These are phyloP conservation scores for Cladosporium sp. DNA, from an alignment of 2,329 filamentous ascomycete genomes.

Conservation along the genomic window DNA sequence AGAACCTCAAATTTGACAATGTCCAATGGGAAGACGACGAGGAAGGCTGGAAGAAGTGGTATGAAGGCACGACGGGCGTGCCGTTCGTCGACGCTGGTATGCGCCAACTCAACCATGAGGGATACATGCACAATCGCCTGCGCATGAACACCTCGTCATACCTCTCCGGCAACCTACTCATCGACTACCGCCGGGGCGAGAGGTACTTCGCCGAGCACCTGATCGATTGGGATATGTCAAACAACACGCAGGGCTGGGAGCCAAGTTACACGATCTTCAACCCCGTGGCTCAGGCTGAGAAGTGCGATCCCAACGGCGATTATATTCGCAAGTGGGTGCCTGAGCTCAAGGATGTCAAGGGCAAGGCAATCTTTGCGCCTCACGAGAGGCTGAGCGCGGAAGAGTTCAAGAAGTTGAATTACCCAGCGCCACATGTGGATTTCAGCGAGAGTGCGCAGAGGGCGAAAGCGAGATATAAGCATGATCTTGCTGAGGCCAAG, in stretches of 20 bases:
- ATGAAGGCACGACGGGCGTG: slow-evolving; percentile 43
- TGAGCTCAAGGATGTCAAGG: slow-evolving; percentile 56
- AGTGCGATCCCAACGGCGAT: slow-evolving; percentile 71
- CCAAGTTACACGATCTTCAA: slow-evolving; percentile 49
- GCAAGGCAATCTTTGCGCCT: slow-evolving; percentile 49
- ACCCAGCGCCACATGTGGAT: slow-evolving; percentile 44
- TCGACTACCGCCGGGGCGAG: slow-evolving; percentile 49
- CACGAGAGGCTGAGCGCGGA: slow-evolving; percentile 39
- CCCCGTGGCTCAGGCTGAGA: slow-evolving; percentile 76
- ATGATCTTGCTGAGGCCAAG: slow-evolving; percentile 33
- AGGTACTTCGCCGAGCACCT: slow-evolving; percentile 50
- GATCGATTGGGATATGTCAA: slow-evolving; percentile 45
- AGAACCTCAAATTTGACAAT: slow-evolving; percentile 50
- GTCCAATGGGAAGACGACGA: slow-evolving; percentile 50
- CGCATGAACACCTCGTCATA: slow-evolving; percentile 50
- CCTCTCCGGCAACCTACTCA: slow-evolving; percentile 45
- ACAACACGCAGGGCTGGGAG: slow-evolving; percentile 52
- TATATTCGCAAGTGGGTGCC: slow-evolving; percentile 82
- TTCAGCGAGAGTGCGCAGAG: slow-evolving; percentile 41
- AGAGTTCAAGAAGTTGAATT: slow-evolving; percentile 48
- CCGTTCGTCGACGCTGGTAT: slow-evolving; percentile 51
- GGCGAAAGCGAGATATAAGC: slow-evolving; percentile 41
- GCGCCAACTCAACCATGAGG: slow-evolving; percentile 46
- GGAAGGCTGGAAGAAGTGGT: slow-evolving; percentile 48
- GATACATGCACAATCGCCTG: slow-evolving; percentile 50